Conservation (phyloP, 78 protist species). For the Emiliania huxleyi region DNA sequence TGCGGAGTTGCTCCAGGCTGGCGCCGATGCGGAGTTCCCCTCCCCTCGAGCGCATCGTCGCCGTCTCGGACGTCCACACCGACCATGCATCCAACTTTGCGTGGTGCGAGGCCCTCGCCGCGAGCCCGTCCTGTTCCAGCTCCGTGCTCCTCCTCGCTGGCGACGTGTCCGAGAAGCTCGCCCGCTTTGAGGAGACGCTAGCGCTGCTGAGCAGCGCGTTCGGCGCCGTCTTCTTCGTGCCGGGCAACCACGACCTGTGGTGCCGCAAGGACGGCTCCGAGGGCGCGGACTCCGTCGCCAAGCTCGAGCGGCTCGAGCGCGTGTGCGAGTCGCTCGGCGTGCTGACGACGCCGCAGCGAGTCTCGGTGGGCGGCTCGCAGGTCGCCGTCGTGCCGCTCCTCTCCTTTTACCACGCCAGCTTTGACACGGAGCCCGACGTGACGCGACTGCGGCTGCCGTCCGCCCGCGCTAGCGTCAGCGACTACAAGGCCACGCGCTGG, state of each 20-base stretch:
- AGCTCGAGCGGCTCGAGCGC: neutral
- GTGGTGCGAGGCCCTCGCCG: neutral
- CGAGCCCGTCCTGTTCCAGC: neutral
- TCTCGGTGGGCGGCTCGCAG: neutral
- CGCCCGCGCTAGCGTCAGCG: neutral
- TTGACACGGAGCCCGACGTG: neutral
- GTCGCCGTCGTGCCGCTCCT: neutral
- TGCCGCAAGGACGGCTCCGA: neutral
- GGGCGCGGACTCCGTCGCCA: neutral
- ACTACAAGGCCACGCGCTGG: neutral
- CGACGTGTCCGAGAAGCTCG: neutral
- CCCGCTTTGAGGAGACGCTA: neutral
- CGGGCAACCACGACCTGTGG: slow-evolving; percentile 42
- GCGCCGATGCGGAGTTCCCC: too few species aligned
- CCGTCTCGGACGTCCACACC: neutral
- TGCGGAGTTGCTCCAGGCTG: too few species aligned
- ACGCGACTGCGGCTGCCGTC: neutral
- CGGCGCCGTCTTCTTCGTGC: neutral
- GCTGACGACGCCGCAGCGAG: neutral
- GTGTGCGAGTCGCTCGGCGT: neutral
- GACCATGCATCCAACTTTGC: neutral
- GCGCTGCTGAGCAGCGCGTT: neutral
- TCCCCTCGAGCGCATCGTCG: neutral
- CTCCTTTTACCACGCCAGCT: neutral
- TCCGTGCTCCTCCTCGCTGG: slow-evolving; percentile 10